Conservation (phyloP, 371 early-diverging fungal genomes). For the Blakeslea trispora region DNA sequence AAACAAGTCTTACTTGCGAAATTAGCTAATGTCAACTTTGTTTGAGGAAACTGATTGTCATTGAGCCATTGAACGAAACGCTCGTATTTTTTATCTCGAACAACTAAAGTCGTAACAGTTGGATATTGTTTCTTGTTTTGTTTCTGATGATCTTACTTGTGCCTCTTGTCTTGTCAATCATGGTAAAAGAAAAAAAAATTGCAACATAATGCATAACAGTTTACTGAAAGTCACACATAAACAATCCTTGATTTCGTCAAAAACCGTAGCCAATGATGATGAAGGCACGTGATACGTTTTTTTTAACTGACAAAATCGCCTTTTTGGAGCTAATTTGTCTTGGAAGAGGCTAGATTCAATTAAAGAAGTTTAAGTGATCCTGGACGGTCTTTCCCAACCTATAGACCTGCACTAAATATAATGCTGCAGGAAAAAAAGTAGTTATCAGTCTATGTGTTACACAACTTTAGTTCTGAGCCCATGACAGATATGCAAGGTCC, state of each 20-base stretch:
- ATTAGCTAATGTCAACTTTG: slow-evolving; percentile 58
- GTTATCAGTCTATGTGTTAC: too few species aligned
- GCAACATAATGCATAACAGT: background rate
- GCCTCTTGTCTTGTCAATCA: slow-evolving; percentile 18
- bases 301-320: background rate
- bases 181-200: slow-evolving; percentile 8
- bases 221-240: background rate
- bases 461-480: too few species aligned
- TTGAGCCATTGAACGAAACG: slow-evolving; percentile 55
- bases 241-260: too few species aligned
- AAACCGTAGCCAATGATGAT: background rate
- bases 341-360: too few species aligned
- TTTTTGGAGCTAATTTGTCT: too few species aligned
- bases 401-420: too few species aligned
- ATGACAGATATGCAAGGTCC: too few species aligned
- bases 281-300: background rate
- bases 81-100: slow-evolving; percentile 52
- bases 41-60: slow-evolving; percentile 51
- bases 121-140: background rate
- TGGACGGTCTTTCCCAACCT: too few species aligned
- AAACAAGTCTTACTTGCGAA: slow-evolving; percentile 59
- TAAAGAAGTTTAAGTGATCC: too few species aligned
- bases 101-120: slow-evolving; percentile 23
- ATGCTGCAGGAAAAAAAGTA: too few species aligned
- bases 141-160: slow-evolving; percentile 12